Base-by-base conservation (phyloP, 495 filamentous ascomycete species). In the Eremomyces bilateralis region DNA sequence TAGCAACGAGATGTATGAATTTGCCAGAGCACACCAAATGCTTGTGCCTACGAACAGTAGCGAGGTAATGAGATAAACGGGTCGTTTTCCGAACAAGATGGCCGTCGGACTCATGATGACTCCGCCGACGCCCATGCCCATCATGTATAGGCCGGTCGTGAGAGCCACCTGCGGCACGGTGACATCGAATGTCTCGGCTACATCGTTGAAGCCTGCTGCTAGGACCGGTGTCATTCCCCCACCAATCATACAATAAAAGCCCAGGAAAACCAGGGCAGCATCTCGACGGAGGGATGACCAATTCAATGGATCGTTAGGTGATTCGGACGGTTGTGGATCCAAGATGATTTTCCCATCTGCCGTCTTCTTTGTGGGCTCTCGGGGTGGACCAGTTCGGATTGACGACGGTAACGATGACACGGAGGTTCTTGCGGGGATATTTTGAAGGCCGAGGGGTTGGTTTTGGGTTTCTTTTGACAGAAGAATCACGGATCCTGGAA, bases 121-220 rank as follows among this genome's bases (percentile, higher is more conserved):
- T 15, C 71, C 82, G 3, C 85, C 85, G 1, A 94, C 38, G 1
- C 85, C 88, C 16, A 94, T 60, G 1, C 88, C 88, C 68, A 92
- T 61, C 88, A 97, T 97, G 52, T 81, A 94, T 11, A 97, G 55
- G 0, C 88, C 88, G 1, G 88, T 93, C 1, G 88, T 94, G 29
- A 88, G 69, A 1, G 88, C 76, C 21, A 94, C 84, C 40, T 65
- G 52, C 20, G 80, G 63, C 11, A 77, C 71, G 3, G 67, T 62
- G 11, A 93, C 72, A 38, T 64, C 41, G 46, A 79, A 93, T 2
- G 65, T 69, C 0, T 57, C 37, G 13, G 84, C 76, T 18, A 97
- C 79, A 28, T 88, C 59, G 13, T 66, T 71, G 53, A 97, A 94
- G 4, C 84, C 88, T 2, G 88, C 88, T 0, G 88, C 85, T 4